These are phyloP conservation scores for Populus hybrid DNA, from an alignment of 441 rosid species.

Conservation along the genomic window DNA sequence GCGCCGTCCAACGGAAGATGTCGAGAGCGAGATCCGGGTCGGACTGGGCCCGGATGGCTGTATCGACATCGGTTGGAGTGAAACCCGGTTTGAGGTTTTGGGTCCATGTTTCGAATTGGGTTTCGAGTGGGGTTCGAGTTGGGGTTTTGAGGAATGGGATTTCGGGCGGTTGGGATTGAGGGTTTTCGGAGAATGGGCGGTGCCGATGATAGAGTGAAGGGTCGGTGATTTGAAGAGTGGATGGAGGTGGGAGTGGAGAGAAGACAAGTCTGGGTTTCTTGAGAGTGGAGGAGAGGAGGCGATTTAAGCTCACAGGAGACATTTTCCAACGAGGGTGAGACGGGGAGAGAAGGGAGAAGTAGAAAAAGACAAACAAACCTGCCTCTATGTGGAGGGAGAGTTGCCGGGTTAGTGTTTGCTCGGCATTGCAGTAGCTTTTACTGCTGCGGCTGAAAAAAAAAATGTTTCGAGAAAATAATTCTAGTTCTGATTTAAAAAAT, in stretches of 20 bases:
- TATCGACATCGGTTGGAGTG: conserved; percentile 61
- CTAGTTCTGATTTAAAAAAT: no score
- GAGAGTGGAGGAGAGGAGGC: conserved; percentile 5
- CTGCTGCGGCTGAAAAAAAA: no score
- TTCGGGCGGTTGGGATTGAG: conserved; percentile 20
- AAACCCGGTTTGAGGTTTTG: conserved; percentile 81
- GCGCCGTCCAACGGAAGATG: conserved; percentile 89
- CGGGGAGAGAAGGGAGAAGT: neutral
- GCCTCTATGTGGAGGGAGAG: neutral
- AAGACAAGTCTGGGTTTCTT: neutral
- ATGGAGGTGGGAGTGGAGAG: neutral
- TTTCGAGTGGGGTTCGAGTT: conserved; percentile 19
- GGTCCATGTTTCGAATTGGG: conserved; percentile 78
- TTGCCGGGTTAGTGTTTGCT: no score
- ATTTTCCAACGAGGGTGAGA: neutral
- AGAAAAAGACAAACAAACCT: neutral
- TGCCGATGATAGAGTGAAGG: conserved; percentile 22
- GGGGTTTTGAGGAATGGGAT: conserved; percentile 15
- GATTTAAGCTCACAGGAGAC: conserved; percentile 3
- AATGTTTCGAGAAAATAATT: no score
- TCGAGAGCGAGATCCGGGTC: conserved; percentile 87
- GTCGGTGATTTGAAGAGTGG: conserved; percentile 3
- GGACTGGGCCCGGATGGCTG: conserved; percentile 64
- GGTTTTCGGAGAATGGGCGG: conserved; percentile 22
- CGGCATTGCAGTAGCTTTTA: no score